Evolutionary conservation across 2,329 filamentous ascomycete genomes (phyloP), one percentile per base, ranked within the genome.

Genomic region (Emergomyces pasteurianus): DNA sequence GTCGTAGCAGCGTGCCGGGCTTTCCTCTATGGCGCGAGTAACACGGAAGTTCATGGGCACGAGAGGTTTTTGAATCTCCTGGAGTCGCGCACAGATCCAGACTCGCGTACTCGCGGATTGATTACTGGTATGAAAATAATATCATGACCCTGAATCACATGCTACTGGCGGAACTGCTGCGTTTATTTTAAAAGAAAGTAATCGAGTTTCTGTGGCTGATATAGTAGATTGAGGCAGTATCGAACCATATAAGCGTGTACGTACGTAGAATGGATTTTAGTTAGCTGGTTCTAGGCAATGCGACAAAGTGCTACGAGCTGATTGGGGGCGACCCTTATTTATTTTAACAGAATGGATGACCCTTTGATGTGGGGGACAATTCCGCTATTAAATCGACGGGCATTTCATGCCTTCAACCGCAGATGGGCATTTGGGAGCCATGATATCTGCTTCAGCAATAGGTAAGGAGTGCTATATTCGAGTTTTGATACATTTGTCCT

Each of bases 391-490:
- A 90, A 94, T 70, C 78, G 83, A 65, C 85, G 88, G 69, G 84
- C 86, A 62, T 84, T 88, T 23, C 79, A 82, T 60, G 71, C 70
- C 8, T 75, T 71, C 67, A 94, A 92, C 71, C 81, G 91, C 69
- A 85, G 94, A 72, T 97, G 92, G 90, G 85, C 87, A 10, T 82
- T 99, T 60, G 94, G 90, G 28, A 95, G 91, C 68, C 90, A 96
- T 73, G 94, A 99, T 74, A 92, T 99, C 63, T 96, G 92, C 76
- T 99, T 95, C 74, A 87, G 86, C 69, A 92, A 90, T 71, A 86
- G 84, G 90, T 94, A 77, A 63, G 79, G 34, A 54, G 10, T n/a
- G 3, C 5, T 16, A 26, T n/a, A 53, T n/a, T 28, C n/a, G 28
- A n/a, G 18, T n/a, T 14, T 36, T 31, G 21, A 43, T 58, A 58